A percentile compares a stretch with the other conserved stretches of the same genome.
Conservation (phyloP, 73 alveolate genomes). For the Uronychia setigera region DNA sequence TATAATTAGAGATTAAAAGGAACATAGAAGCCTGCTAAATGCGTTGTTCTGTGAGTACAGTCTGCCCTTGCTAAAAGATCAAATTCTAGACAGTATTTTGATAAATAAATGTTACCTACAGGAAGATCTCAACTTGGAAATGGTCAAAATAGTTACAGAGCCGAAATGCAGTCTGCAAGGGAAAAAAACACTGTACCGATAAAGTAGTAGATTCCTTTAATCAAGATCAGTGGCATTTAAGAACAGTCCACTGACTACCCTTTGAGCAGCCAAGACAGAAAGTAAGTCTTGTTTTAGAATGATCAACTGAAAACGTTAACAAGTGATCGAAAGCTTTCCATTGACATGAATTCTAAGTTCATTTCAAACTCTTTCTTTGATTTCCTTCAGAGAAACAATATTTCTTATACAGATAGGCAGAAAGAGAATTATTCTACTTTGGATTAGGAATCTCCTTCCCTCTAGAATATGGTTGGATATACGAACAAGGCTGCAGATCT, state of each 20-base stretch:
- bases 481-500: background rate
- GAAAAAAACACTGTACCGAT: no score
- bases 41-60: background rate
- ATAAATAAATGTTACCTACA: no score
- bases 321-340: background rate
- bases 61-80: background rate
- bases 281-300: background rate
- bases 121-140: no score
- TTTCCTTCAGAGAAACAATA: background rate
- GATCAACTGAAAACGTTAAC: background rate
- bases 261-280: no score
- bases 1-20: no score
- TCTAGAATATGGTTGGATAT: background rate
- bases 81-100: no score
- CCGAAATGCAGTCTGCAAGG: no score
- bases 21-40: background rate
- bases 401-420: background rate
- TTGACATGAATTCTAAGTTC: background rate
- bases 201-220: no score
- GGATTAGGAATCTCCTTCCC: background rate
- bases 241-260: no score
- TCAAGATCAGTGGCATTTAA: no score
- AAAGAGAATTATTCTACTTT: no score
- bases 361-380: background rate
- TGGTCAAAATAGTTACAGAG: no score